Evolutionary conservation across 352 stramenopile species (phyloP).

Genomic region (Pythium vanterpoolii): DNA sequence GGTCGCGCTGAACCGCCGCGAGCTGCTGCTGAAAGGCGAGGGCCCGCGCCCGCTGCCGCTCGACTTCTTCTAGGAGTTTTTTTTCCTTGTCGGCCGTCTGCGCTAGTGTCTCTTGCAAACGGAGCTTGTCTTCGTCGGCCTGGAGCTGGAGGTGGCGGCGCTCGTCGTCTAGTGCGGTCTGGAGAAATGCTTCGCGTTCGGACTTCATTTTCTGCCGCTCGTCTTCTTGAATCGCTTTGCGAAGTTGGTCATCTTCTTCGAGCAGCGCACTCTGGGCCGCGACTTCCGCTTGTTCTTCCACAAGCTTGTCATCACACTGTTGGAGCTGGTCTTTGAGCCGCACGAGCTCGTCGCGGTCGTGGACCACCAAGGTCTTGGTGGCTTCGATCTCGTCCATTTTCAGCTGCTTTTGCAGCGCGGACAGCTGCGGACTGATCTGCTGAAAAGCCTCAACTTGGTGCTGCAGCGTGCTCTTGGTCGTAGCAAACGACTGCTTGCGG

Average conservation of each 20-base stretch:
- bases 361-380: slow-evolving; percentile 53
- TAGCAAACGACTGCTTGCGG: slow-evolving; percentile 69
- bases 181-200: slow-evolving; percentile 59
- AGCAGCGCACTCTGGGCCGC: slow-evolving; percentile 68
- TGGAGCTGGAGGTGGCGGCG: slow-evolving; percentile 48
- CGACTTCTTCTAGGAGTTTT: slow-evolving; percentile 69
- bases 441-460: slow-evolving; percentile 80
- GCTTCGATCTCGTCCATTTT: slow-evolving; percentile 65
- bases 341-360: slow-evolving; percentile 53
- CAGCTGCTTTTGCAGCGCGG: slow-evolving; percentile 42
- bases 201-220: slow-evolving; percentile 82
- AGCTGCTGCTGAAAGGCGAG: slow-evolving; percentile 59
- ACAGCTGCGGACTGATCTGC: slow-evolving; percentile 32
- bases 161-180: slow-evolving; percentile 63
- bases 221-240: slow-evolving; percentile 73
- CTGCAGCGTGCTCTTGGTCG: slow-evolving; percentile 72
- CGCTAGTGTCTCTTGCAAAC: slow-evolving; percentile 39
- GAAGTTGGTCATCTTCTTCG: slow-evolving; percentile 74
- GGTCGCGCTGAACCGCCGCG: slow-evolving; percentile 49
- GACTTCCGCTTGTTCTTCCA: slow-evolving; percentile 73
- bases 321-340: slow-evolving; percentile 64
- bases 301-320: slow-evolving; percentile 53
- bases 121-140: slow-evolving; percentile 57
- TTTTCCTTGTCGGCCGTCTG: slow-evolving; percentile 76
- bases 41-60: slow-evolving; percentile 46